These are phyloP conservation scores for Coniochaeta pulveracea DNA, from an alignment of 2,329 filamentous ascomycete genomes.

Conservation along the genomic window DNA sequence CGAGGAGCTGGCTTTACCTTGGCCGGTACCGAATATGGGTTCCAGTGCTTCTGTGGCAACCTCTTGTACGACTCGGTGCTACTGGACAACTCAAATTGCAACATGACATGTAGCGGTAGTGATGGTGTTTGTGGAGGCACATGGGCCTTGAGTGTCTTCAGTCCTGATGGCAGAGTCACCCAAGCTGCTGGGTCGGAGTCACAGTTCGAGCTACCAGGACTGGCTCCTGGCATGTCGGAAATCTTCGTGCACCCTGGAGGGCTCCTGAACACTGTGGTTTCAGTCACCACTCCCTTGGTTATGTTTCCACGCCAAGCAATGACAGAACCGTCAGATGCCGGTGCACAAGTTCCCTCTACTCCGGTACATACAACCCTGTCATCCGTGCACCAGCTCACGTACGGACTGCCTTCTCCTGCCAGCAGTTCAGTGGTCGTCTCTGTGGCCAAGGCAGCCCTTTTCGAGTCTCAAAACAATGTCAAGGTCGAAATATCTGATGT, in stretches of 20 bases:
- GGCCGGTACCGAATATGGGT: slow-evolving; percentile 11
- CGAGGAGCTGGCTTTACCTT: slow-evolving; percentile 8
- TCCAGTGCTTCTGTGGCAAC: slow-evolving; percentile 13
- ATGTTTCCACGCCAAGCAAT: too few species aligned
- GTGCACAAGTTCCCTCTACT: too few species aligned
- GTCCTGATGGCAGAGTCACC: slow-evolving; percentile 9
- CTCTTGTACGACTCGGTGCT: slow-evolving; percentile 11
- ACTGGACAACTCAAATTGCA: slow-evolving; percentile 11
- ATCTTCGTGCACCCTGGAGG: slow-evolving; percentile 9
- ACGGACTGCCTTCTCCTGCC: too few species aligned
- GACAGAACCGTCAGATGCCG: too few species aligned
- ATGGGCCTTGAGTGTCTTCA: slow-evolving; percentile 13
- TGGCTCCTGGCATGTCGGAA: slow-evolving; percentile 9
- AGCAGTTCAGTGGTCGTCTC: too few species aligned
- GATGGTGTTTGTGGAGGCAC: slow-evolving; percentile 9
- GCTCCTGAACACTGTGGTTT: slow-evolving; percentile 10
- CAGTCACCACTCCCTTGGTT: slow-evolving; percentile 10
- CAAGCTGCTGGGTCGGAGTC: slow-evolving; percentile 8
- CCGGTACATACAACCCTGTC: too few species aligned
- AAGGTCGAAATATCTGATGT: too few species aligned
- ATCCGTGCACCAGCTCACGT: too few species aligned
- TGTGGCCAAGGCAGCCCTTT: too few species aligned
- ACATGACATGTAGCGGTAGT: slow-evolving; percentile 10
- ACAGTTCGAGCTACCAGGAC: slow-evolving; percentile 9
- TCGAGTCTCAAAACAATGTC: too few species aligned